Evolutionary conservation across 352 stramenopile genomes (phyloP).

Genomic region (Globisporangium nagaii): DNA sequence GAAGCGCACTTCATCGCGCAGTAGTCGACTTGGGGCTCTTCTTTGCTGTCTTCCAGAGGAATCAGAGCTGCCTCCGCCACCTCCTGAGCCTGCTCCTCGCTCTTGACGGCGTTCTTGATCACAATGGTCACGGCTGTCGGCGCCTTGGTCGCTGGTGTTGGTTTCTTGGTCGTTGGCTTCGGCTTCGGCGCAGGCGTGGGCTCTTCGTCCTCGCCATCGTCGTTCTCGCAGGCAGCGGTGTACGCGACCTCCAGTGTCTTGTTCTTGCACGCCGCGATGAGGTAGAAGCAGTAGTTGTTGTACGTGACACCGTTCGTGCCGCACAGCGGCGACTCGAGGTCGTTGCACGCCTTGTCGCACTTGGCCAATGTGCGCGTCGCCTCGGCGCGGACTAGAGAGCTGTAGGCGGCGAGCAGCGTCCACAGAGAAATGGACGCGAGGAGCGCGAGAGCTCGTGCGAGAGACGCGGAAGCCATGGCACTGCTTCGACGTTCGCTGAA

Average conservation of each 20-base stretch:
- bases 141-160: background rate
- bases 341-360: conserved; percentile 5
- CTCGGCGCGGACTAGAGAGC: background rate
- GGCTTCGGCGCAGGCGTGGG: background rate
- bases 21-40: background rate
- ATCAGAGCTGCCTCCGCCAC: background rate
- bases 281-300: conserved; percentile 23
- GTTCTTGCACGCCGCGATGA: conserved; percentile 16
- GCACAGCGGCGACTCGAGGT: conserved; percentile 9
- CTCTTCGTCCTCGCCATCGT: background rate
- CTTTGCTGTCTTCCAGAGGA: background rate
- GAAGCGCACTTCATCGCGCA: background rate
- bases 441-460: background rate
- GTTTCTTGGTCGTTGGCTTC: background rate
- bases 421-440: background rate
- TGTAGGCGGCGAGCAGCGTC: background rate
- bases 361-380: no score
- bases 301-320: conserved; percentile 24
- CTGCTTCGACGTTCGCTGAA: background rate
- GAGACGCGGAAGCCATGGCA: background rate
- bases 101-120: background rate
- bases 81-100: background rate
- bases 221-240: conserved; percentile 10
- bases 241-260: conserved; percentile 23
- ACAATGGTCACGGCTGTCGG: background rate